Base-by-base conservation (phyloP, 1,284 basidiomycete genomes). In the Papiliotrema terrestris region DNA sequence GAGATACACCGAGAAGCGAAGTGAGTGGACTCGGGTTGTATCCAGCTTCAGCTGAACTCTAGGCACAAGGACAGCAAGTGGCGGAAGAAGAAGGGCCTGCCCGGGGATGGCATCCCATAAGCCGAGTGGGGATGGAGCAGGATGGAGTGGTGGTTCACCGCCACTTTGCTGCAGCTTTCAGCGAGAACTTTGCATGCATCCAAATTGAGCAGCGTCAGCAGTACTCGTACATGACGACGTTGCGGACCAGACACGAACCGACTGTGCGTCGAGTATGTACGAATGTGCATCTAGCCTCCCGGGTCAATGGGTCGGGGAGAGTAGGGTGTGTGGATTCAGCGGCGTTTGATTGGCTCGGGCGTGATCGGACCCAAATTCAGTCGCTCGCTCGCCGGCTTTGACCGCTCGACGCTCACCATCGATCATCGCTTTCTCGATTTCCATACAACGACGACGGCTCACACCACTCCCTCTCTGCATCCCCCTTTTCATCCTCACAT, bases 1-100 rank as follows among this genome's bases (percentile, higher is more conserved):
- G 88, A 89, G 77, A 53, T 72, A 13, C 55, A 63, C 45, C 59
- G 63, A 9, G 70, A 73, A 46, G 66, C 61, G 2, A 76, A 78
- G 63, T 74, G 49, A 67, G 72, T 69, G 3, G 29, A 39, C 29
- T 23, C 26, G 3, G 37, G 13, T 42, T 19, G 3, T 19, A 6
- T 38, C 2, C 29, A 29, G 23, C 55, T 5, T 22, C 49, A 49
- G 55, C 56, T n/a, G n/a, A 35, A 8, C 11, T 42, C 23, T 47
- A 73, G 71, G n/a, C 67, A 63, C 39, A 65, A 55, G 38, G 63
- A 69, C 48, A 62, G 67, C 38, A 71, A 71, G 52, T 73, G 71
- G 71, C 59, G 63, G 20, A 70, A 67, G 60, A 72, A 69, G 71
- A 69, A 32, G 15, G 54, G 32, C 29, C 6, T 11, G 29, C 11